These are phyloP conservation scores for Hydrangea macrophylla DNA, from an alignment of 148 eudicot species.

Conservation along the genomic window DNA sequence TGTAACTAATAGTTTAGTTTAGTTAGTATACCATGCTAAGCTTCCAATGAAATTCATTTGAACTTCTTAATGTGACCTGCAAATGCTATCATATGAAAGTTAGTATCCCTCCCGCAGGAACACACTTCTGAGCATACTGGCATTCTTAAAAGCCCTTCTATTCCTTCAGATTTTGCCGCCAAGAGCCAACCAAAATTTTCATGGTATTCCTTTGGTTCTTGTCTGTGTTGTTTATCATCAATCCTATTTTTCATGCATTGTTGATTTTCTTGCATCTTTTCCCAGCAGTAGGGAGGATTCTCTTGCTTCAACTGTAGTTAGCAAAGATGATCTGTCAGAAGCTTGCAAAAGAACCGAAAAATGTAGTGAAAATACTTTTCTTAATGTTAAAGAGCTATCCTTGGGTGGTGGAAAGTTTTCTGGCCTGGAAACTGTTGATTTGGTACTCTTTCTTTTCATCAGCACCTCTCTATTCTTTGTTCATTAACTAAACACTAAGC, in stretches of 20 bases:
- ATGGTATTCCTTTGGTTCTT: constrained; percentile 21
- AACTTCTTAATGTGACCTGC: neutral
- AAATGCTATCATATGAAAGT: neutral
- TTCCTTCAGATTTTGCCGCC: constrained; percentile 28
- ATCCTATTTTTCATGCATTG: neutral
- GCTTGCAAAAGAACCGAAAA: constrained; percentile 35
- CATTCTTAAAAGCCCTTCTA: constrained; percentile 35
- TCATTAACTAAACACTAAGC: neutral
- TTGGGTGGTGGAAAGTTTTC: constrained; percentile 48
- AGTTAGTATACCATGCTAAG: neutral
- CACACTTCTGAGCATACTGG: constrained; percentile 32
- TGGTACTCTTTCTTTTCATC: constrained; percentile 44
- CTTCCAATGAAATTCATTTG: neutral
- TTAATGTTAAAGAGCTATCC: constrained; percentile 71
- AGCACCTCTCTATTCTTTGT: neutral
- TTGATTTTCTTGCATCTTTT: constrained; percentile 14
- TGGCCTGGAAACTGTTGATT: constrained; percentile 50
- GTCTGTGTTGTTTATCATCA: neutral
- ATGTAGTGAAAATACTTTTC: constrained; percentile 43
- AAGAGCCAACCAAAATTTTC: constrained; percentile 31
- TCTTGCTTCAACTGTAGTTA: constrained; percentile 32
- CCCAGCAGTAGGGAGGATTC: constrained; percentile 32
- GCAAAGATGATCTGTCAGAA: constrained; percentile 24
- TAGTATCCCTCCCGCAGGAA: constrained; percentile 33
- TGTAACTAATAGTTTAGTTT: constrained; percentile 3